These are phyloP conservation scores for Madurella fahalii DNA, from an alignment of 2,329 filamentous ascomycete genomes.

Conservation along the genomic window DNA sequence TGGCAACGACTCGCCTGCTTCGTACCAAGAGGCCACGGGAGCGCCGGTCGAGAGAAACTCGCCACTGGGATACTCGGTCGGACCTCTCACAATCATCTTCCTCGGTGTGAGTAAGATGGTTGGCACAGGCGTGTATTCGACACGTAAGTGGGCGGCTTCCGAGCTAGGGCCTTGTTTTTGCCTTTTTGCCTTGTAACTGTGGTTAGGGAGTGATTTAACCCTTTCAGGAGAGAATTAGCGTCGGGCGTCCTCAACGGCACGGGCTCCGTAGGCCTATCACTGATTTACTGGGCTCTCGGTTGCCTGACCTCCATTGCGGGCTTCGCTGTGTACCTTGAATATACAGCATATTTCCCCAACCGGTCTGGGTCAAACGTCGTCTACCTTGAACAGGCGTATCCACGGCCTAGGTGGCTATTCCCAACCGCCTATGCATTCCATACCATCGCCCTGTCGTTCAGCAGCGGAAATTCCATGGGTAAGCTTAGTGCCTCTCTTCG, in stretches of 20 bases:
- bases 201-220: not conserved
- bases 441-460: conserved; percentile 60
- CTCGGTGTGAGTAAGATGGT: conserved; percentile 61
- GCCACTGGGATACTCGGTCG: conserved; percentile 58
- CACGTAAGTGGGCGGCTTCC: conserved; percentile 39
- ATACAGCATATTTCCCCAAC: conserved; percentile 61
- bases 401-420: conserved; percentile 60
- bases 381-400: conserved; percentile 65
- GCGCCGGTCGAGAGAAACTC: conserved; percentile 57
- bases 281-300: conserved; percentile 64
- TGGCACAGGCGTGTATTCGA: conserved; percentile 60
- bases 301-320: conserved; percentile 53
- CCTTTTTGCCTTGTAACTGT: not conserved
- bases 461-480: conserved; percentile 60
- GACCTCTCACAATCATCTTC: conserved; percentile 52
- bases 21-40: conserved; percentile 57
- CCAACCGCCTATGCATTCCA: conserved; percentile 62
- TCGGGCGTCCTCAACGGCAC: conserved; percentile 54
- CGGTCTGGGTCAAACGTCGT: conserved; percentile 63
- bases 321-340: conserved; percentile 59
- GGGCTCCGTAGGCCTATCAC: conserved; percentile 57
- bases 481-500: conserved; percentile 8
- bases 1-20: conserved; percentile 42
- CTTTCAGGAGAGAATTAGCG: conserved; percentile 35
- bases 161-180: conserved; percentile 22